These are phyloP conservation scores for Dalbergia oliveri DNA, from an alignment of 306 rosid genomes.

Conservation along the genomic window DNA sequence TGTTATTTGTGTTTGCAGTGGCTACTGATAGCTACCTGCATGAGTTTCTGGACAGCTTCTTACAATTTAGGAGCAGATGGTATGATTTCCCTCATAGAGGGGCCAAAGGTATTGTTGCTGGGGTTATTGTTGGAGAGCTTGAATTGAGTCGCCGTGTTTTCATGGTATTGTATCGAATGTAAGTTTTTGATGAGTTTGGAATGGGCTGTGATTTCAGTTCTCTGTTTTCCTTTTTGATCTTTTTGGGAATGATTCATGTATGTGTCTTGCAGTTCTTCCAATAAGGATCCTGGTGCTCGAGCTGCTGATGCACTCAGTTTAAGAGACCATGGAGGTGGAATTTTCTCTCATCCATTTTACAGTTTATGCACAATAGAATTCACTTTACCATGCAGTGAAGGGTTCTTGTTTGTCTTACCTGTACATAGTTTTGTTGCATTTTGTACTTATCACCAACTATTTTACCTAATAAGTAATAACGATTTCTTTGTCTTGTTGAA, in stretches of 20 bases:
- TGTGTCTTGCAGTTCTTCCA: slow-evolving; percentile 77
- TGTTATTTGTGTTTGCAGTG: slow-evolving; percentile 60
- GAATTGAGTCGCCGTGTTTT: slow-evolving; percentile 89
- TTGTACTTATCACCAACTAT: neutral
- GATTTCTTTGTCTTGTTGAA: neutral
- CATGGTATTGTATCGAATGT: slow-evolving; percentile 95
- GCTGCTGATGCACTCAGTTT: slow-evolving; percentile 78
- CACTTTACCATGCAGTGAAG: slow-evolving; percentile 11
- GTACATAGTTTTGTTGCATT: neutral
- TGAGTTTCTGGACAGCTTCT: slow-evolving; percentile 89
- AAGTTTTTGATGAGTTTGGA: slow-evolving; percentile 55
- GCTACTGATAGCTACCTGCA: slow-evolving; percentile 83
- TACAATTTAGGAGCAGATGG: slow-evolving; percentile 93
- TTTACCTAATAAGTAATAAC: neutral
- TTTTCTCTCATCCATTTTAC: slow-evolving; percentile 38
- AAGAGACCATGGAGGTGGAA: slow-evolving; percentile 87
- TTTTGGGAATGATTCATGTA: slow-evolving; percentile 5
- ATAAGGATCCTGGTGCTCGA: slow-evolving; percentile 84
- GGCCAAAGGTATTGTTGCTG: slow-evolving; percentile 80
- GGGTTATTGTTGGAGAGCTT: slow-evolving; percentile 89
- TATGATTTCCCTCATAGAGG: slow-evolving; percentile 91
- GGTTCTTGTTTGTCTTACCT: slow-evolving; percentile 10
- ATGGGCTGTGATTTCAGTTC: neutral
- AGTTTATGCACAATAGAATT: slow-evolving; percentile 27
- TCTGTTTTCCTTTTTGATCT: slow-evolving; percentile 1